Evolutionary conservation across 352 stramenopile genomes (phyloP), one percentile per base, ranked within the genome.

Genomic region (Phytophthora kernoviae): DNA sequence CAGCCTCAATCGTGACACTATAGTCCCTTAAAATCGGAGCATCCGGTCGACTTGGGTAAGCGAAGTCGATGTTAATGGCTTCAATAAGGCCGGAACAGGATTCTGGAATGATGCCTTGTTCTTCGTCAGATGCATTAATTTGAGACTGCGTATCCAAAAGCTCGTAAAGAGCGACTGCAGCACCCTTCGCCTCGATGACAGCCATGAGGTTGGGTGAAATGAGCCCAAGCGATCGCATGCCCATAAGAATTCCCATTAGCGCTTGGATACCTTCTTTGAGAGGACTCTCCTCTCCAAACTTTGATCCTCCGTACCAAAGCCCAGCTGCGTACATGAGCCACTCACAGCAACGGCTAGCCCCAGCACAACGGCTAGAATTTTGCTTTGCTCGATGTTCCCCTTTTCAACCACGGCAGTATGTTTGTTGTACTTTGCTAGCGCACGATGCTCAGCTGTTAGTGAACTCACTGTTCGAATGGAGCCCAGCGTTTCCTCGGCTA

Each of bases 401-500:
- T 48, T 59, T 18, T 70, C 62, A 17, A 50, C 62, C 20, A 58
- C 46, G 10, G 21, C 14, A 8, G 56, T 53, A 14, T 36, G 26
- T n/a, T 58, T 41, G n/a, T 51, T 64, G 47, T 59, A 68, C 42
- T 68, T 82, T 0, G 43, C 20, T 9, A 68, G 48, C 4, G 53
- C 60, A 7, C 46, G 51, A 12, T n/a, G 60, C 46, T 74, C 62
- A 12, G 54, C 62, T 41, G 65, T 75, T 5, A 70, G 36, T 1
- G 67, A 75, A 8, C 48, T 62, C 20, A 75, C 67, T 2, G 79
- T 88, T 51, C 77, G 79, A 24, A 89, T 89, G 15, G 75, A 71
- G 37, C 72, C 60, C 12, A 89, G 50, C 6, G 77, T 89, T 32
- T 89, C 79, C 44, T 89, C 79, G 4, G 77, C 79, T n/a, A 87